Conservation (phyloP, 306 rosid species). For the Clitoria ternatea region DNA sequence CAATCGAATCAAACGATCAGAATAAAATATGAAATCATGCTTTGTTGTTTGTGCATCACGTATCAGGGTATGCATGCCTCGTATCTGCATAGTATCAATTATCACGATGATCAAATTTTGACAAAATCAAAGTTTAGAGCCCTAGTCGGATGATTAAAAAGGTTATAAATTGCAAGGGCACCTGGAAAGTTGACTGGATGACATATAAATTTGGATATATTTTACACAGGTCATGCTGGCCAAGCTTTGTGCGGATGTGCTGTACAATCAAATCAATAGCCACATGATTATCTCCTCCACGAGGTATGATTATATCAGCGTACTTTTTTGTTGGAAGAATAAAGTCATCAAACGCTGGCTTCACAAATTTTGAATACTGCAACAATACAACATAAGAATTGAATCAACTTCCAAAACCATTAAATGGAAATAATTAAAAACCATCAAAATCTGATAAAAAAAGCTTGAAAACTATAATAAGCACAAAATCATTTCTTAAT, state of each 20-base stretch:
- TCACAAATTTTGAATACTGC: conserved; percentile 98
- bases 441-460: neutral
- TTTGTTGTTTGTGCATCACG: conserved; percentile 93
- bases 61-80: conserved; percentile 98
- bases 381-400: conserved; percentile 13
- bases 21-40: conserved; percentile 96
- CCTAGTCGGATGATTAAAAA: neutral
- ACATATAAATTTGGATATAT: conserved; percentile 92
- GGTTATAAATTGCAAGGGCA: conserved; percentile 15
- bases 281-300: conserved; percentile 98
- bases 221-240: conserved; percentile 99
- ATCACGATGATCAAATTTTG: neutral
- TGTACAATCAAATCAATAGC: conserved; percentile 97
- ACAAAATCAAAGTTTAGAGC: conserved; percentile 8
- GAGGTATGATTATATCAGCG: conserved; percentile 96
- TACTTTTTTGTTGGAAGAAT: conserved; percentile 98
- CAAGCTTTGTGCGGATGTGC: conserved; percentile 96
- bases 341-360: conserved; percentile 98
- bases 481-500: neutral
- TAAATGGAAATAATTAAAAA: neutral
- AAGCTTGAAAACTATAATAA: neutral
- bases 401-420: conserved; percentile 18
- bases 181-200: conserved; percentile 97
- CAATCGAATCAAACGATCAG: conserved; percentile 94
- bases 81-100: conserved; percentile 56